These are phyloP conservation scores for Carpinus fangiana DNA, from an alignment of 306 rosid genomes.

Conservation along the genomic window DNA sequence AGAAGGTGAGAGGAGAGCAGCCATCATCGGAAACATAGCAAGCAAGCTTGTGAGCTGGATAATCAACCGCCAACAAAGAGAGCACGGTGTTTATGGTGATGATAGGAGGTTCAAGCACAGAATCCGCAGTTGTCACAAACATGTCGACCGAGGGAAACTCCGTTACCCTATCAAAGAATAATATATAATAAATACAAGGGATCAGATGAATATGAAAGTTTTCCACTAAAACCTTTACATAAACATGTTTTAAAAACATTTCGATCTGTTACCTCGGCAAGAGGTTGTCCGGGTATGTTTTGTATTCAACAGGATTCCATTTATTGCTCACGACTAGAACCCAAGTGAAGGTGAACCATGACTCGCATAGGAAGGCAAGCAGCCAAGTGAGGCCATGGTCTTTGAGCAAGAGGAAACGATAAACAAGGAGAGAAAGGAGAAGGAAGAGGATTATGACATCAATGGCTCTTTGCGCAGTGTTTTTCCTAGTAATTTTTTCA, in stretches of 20 bases:
- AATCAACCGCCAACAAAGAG: conserved; percentile 69
- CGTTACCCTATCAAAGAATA: conserved; percentile 18
- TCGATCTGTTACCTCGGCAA: conserved; percentile 32
- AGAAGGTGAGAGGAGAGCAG: conserved; percentile 49
- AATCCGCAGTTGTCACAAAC: conserved; percentile 74
- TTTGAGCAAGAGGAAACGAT: conserved; percentile 31
- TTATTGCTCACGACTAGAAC: conserved; percentile 28
- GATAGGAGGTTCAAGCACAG: conserved; percentile 65
- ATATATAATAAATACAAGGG: too few relatives aligned
- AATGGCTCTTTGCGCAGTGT: conserved; percentile 21
- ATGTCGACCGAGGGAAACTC: conserved; percentile 68
- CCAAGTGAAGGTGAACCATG: conserved; percentile 58
- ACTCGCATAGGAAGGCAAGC: conserved; percentile 61
- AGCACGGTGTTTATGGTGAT: conserved; percentile 64
- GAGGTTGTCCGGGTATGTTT: conserved; percentile 47
- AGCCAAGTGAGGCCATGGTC: conserved; percentile 40
- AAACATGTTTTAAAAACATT: too few relatives aligned
- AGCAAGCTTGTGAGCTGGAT: conserved; percentile 71
- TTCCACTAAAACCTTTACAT: too few relatives aligned
- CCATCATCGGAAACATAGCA: conserved; percentile 87
- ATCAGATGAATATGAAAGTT: background rate
- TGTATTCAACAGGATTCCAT: conserved; percentile 51
- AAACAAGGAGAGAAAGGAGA: conserved; percentile 36
- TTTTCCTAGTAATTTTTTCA: conserved; percentile 24
- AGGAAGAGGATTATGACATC: conserved; percentile 39